These are phyloP conservation scores for Astrocystis sublimbata DNA, from an alignment of 495 filamentous ascomycete genomes.

Conservation along the genomic window DNA sequence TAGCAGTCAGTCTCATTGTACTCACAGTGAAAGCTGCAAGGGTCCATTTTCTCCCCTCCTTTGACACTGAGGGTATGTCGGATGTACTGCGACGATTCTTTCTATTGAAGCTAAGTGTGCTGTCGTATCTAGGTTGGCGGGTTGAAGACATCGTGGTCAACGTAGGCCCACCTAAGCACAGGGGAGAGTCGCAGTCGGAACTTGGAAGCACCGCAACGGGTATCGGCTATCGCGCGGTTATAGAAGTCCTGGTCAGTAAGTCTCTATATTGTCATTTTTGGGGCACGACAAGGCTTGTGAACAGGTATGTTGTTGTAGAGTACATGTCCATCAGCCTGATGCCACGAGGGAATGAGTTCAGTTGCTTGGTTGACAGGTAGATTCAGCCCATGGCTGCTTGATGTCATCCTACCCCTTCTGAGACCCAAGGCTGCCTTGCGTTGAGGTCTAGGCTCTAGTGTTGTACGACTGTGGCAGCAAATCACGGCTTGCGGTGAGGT, in stretches of 20 bases:
- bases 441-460: not conserved
- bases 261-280: too few species aligned
- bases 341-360: not conserved
- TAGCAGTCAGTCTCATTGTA: not conserved
- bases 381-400: conserved; percentile 7
- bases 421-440: conserved; percentile 9
- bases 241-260: too few species aligned
- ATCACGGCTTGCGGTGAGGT: conserved; percentile 4
- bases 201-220: not conserved
- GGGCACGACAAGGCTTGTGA: too few species aligned
- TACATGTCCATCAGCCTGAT: conserved; percentile 1
- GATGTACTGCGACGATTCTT: conserved; percentile 11
- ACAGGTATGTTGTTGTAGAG: not conserved
- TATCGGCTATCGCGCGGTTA: not conserved
- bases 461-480: not conserved
- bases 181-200: too few species aligned
- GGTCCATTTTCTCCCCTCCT: conserved; percentile 12
- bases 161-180: not conserved
- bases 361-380: not conserved
- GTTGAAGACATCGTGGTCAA: conserved; percentile 1
- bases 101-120: not conserved
- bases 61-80: not conserved
- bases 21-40: conserved; percentile 9
- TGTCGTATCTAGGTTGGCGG: not conserved
- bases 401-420: conserved; percentile 9